These are phyloP conservation scores for Dryadomyces quercus-mongolicae DNA, from an alignment of 2,329 filamentous ascomycete genomes.

Conservation along the genomic window DNA sequence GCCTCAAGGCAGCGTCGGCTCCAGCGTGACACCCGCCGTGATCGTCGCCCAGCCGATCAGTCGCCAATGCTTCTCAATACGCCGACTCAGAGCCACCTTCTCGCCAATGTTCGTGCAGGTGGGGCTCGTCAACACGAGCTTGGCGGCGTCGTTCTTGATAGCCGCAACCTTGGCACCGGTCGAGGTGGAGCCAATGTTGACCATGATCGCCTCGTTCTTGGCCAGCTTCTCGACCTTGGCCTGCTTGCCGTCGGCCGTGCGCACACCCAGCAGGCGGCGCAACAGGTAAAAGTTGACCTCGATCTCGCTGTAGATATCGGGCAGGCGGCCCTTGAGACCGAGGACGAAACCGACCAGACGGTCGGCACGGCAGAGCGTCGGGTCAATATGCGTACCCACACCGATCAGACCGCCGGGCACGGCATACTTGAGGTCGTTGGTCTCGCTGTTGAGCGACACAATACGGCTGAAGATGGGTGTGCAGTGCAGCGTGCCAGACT, in stretches of 20 bases:
- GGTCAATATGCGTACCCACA: conserved; percentile 95
- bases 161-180: conserved; percentile 95
- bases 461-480: conserved; percentile 94
- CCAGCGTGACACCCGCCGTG: conserved; percentile 32
- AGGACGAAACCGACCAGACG: conserved; percentile 97
- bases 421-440: conserved; percentile 97
- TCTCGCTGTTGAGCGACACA: conserved; percentile 89
- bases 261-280: conserved; percentile 85
- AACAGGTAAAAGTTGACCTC: conserved; percentile 99
- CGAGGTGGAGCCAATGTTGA: conserved; percentile 96
- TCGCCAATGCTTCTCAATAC: conserved; percentile 99
- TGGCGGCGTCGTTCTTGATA: conserved; percentile 95
- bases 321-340: conserved; percentile 83
- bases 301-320: conserved; percentile 95
- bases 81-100: conserved; percentile 90
- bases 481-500: conserved; percentile 88
- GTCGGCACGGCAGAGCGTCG: conserved; percentile 95
- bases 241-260: conserved; percentile 96
- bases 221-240: conserved; percentile 96
- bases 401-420: conserved; percentile 95
- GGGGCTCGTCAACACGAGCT: conserved; percentile 82
- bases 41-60: conserved; percentile 85
- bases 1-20: conserved; percentile 8
- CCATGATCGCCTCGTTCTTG: conserved; percentile 99
- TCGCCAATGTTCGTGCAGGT: conserved; percentile 96